These are phyloP conservation scores for Colletotrichum sp. DNA, from an alignment of 2,329 filamentous ascomycete genomes.

Conservation along the genomic window DNA sequence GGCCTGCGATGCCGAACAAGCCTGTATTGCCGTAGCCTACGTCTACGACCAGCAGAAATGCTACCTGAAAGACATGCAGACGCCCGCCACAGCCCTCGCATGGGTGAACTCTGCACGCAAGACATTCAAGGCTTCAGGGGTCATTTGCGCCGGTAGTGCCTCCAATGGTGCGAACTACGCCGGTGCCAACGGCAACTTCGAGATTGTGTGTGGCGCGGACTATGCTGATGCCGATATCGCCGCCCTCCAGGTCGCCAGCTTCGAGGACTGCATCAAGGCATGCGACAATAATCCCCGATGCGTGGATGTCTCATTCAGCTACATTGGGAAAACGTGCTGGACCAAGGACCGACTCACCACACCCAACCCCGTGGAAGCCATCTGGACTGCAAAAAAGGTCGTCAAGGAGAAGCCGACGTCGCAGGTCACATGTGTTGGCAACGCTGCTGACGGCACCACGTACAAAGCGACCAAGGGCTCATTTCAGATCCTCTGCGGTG, in stretches of 20 bases:
- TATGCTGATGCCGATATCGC: background rate
- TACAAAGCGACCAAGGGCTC: background rate
- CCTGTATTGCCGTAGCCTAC: background rate
- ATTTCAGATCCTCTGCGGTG: background rate
- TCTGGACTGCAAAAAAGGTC: background rate
- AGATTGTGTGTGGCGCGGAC: background rate
- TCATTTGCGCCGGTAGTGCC: background rate
- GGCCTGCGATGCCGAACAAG: background rate
- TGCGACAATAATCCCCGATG: background rate
- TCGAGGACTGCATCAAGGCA: background rate
- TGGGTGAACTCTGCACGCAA: background rate
- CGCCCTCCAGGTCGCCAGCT: background rate
- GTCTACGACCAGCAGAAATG: background rate
- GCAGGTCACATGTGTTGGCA: background rate
- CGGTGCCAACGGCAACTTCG: background rate
- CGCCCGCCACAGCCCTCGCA: rapidly evolving
- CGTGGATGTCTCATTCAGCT: background rate
- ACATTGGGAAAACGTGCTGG: background rate
- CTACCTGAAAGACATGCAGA: background rate
- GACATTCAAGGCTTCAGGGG: background rate
- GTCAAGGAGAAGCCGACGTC: background rate
- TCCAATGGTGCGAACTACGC: background rate
- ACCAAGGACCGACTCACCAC: background rate
- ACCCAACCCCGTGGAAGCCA: background rate
- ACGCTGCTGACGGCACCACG: background rate